These are phyloP conservation scores for Neurospora hispaniola DNA, from an alignment of 495 filamentous ascomycete genomes.

Conservation along the genomic window DNA sequence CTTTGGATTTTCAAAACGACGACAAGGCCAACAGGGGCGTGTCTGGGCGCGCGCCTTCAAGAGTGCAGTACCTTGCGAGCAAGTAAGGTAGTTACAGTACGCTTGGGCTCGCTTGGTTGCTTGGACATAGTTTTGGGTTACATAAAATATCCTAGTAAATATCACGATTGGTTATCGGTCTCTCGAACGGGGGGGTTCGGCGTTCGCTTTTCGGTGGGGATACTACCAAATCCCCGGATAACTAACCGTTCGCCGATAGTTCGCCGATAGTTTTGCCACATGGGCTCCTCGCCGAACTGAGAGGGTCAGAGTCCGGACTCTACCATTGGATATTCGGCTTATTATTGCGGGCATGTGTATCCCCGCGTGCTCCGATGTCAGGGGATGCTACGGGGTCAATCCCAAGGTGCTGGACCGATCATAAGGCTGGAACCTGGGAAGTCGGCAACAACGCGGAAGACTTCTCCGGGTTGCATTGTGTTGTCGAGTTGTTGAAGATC, in stretches of 20 bases:
- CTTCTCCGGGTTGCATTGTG: background rate
- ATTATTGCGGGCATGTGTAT: background rate
- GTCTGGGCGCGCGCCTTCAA: background rate
- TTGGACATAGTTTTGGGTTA: background rate
- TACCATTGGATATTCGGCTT: background rate
- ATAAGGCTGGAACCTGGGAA: background rate
- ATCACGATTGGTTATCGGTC: background rate
- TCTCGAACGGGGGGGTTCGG: background rate
- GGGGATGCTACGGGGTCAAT: background rate
- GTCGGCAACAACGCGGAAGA: background rate
- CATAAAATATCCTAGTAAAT: background rate
- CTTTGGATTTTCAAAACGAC: background rate
- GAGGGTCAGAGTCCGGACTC: background rate
- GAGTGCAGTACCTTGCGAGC: background rate
- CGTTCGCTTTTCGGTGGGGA: background rate
- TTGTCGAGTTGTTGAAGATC: background rate
- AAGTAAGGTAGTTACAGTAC: slow-evolving; percentile 1
- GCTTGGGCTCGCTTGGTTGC: background rate
- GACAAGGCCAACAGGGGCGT: background rate
- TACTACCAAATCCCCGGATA: background rate
- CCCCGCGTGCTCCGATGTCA: background rate
- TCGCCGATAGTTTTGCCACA: background rate
- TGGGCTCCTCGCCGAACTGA: background rate
- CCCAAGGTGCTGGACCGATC: background rate
- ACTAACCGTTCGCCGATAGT: background rate